These are phyloP conservation scores for Rhodomyrtus psidioides DNA, from an alignment of 441 rosid species.

Conservation along the genomic window DNA sequence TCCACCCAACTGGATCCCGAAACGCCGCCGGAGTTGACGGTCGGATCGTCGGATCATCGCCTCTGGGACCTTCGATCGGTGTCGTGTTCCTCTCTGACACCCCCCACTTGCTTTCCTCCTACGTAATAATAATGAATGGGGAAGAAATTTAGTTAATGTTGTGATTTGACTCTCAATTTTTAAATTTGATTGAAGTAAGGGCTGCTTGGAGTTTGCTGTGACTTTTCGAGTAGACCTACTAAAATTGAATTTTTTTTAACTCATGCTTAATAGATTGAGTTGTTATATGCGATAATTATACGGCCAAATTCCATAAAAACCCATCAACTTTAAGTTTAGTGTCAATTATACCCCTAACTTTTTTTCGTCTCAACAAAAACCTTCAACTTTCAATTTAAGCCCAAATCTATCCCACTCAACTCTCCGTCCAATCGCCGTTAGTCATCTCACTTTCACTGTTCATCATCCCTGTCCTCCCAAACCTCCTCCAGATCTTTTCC, in stretches of 20 bases:
- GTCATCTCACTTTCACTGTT: no score
- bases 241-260: no score
- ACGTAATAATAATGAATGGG: not conserved
- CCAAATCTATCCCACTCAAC: no score
- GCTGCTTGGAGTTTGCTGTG: not conserved
- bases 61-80: not conserved
- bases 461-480: no score
- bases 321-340: no score
- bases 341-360: no score
- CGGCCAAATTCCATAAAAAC: no score
- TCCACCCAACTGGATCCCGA: not conserved
- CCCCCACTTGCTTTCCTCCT: not conserved
- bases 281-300: no score
- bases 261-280: rapidly evolving
- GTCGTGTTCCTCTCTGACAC: not conserved
- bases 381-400: no score
- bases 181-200: not conserved
- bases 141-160: not conserved
- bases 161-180: not conserved
- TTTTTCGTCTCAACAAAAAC: no score
- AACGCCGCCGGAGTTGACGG: not conserved
- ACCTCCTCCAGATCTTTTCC: no score
- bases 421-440: no score
- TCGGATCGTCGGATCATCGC: not conserved
- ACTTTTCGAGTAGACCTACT: not conserved